These are phyloP conservation scores for Aureobasidium lini DNA, from an alignment of 2,329 filamentous ascomycete genomes.

Conservation along the genomic window DNA sequence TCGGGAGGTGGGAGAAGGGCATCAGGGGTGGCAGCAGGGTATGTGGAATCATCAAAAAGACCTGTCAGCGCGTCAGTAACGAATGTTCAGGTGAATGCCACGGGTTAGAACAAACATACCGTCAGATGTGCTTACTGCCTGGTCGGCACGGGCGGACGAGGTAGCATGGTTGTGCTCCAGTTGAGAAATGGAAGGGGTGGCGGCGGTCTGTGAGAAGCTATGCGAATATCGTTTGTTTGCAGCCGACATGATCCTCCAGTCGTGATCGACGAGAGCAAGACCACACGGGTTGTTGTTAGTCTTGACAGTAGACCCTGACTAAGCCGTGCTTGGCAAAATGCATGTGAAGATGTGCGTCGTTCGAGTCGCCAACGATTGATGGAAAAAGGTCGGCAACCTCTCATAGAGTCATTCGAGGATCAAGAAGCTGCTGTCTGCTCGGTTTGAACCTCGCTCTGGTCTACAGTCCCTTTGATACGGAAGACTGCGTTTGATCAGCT, in stretches of 20 bases:
- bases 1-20: conserved; percentile 33
- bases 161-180: background rate
- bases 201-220: background rate
- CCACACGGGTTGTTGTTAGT: conserved; percentile 8
- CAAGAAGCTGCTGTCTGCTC: background rate
- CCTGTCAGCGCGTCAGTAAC: background rate
- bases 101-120: background rate
- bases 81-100: background rate
- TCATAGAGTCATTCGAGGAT: background rate
- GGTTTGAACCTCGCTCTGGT: conserved; percentile 5
- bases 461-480: conserved; percentile 25
- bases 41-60: conserved; percentile 4
- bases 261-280: background rate
- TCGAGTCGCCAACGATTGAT: background rate
- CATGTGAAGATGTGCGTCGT: conserved; percentile 6
- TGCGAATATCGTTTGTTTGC: conserved; percentile 4
- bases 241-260: conserved; percentile 1
- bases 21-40: conserved; percentile 2
- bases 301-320: conserved; percentile 6
- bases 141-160: background rate
- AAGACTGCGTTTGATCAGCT: conserved; percentile 19
- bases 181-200: background rate
- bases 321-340: conserved; percentile 9
- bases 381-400: too few species aligned
- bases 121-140: background rate